These are phyloP conservation scores for Starmerella powellii DNA, from an alignment of 805 yeast species.

Conservation along the genomic window DNA sequence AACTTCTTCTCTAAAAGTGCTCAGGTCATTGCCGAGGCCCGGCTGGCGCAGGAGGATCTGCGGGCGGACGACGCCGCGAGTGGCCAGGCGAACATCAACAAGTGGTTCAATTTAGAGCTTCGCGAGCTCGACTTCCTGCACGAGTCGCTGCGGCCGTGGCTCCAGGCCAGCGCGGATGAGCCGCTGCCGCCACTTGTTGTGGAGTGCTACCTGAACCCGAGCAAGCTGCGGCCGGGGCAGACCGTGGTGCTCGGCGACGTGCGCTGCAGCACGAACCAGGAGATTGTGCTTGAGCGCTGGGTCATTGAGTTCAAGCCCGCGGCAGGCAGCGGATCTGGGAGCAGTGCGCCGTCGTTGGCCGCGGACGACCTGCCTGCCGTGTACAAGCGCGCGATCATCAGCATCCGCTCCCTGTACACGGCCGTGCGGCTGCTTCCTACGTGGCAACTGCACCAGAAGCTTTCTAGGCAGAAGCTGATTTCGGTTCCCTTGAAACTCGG, in stretches of 20 bases:
- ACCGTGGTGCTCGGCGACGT: conserved; percentile 48
- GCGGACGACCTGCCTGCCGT: conserved; percentile 48
- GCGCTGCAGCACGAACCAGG: conserved; percentile 42
- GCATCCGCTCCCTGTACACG: conserved; percentile 64
- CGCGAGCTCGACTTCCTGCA: conserved; percentile 32
- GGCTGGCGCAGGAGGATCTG: conserved; percentile 15
- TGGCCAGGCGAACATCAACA: conserved; percentile 14
- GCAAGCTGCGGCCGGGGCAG: conserved; percentile 45
- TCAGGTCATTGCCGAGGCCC: conserved; percentile 27
- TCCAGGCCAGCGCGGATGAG: conserved; percentile 22
- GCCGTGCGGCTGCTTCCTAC: conserved; percentile 59
- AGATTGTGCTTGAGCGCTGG: conserved; percentile 94
- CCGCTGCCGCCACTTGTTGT: conserved; percentile 70
- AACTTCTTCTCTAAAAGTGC: conserved; percentile 34
- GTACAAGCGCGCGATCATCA: conserved; percentile 60
- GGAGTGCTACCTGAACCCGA: conserved; percentile 66
- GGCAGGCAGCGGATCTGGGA: neutral
- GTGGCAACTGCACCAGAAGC: conserved; percentile 41
- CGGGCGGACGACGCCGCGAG: neutral
- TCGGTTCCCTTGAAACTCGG: conserved; percentile 38
- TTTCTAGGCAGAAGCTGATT: conserved; percentile 32
- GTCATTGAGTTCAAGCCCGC: conserved; percentile 59
- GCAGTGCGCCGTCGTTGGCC: conserved; percentile 1
- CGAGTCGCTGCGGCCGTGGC: conserved; percentile 60
- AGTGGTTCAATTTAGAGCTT: conserved; percentile 34